Evolutionary conservation across 371 early-diverging fungal genomes (phyloP).

Genomic region (Entomophthora muscae): DNA sequence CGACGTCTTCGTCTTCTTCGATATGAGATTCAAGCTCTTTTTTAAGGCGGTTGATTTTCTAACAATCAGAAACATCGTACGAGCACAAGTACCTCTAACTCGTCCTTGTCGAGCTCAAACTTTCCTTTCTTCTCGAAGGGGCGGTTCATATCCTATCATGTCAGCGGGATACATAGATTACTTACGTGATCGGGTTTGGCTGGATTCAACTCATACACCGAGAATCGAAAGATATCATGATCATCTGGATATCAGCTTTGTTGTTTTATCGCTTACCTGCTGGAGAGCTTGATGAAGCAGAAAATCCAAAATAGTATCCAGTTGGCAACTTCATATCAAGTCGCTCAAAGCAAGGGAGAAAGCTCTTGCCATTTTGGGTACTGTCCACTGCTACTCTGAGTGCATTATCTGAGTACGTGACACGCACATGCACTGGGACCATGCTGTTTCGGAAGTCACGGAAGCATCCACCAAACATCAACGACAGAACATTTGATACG

Average conservation of each 20-base stretch:
- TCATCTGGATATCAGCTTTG: conserved; percentile 29
- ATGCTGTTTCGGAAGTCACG: conserved; percentile 53
- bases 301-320: conserved; percentile 66
- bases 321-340: conserved; percentile 39
- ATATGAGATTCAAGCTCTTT: conserved; percentile 11
- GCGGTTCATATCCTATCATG: neutral
- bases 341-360: conserved; percentile 38
- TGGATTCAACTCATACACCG: conserved; percentile 56
- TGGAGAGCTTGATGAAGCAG: conserved; percentile 20
- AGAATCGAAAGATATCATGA: conserved; percentile 58
- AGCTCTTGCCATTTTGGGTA: conserved; percentile 31
- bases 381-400: conserved; percentile 45
- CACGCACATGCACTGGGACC: conserved; percentile 30
- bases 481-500: conserved; percentile 19
- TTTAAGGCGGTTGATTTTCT: conserved; percentile 26
- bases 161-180: no score
- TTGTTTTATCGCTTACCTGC: conserved; percentile 1
- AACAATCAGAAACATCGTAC: no score
- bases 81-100: no score
- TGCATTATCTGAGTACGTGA: conserved; percentile 38
- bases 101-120: neutral
- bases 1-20: neutral
- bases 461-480: conserved; percentile 41
- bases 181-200: conserved; percentile 24
- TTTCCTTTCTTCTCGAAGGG: conserved; percentile 1